Evolutionary conservation across 495 filamentous ascomycete species (phyloP).

Genomic region (Articulospora tetracladia): DNA sequence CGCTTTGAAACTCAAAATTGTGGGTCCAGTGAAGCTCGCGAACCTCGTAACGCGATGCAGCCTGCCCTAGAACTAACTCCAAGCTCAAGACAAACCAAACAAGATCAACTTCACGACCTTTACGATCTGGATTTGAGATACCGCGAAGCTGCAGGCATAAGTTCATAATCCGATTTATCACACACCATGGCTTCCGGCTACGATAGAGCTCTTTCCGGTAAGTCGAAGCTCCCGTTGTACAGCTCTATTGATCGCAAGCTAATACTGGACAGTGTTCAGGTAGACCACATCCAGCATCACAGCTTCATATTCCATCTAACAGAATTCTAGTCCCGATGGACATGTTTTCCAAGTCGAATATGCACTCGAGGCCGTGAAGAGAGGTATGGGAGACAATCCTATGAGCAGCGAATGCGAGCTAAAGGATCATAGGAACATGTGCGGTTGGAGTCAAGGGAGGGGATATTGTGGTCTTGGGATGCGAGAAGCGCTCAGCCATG

Average conservation of each 20-base stretch:
- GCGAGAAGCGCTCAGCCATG: conserved; percentile 98
- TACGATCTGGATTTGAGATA: not conserved
- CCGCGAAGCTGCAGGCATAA: conserved; percentile 6
- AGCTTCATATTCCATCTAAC: conserved; percentile 37
- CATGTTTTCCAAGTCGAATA: conserved; percentile 99
- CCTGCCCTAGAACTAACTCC: conserved; percentile 16
- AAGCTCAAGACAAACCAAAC: conserved; percentile 17
- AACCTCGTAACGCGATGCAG: conserved; percentile 24
- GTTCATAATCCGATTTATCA: not conserved
- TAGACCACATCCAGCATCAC: conserved; percentile 30
- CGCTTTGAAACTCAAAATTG: not conserved
- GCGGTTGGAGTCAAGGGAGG: conserved; percentile 95
- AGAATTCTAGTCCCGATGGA: conserved; percentile 77
- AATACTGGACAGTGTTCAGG: conserved; percentile 62
- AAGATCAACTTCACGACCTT: conserved; percentile 3
- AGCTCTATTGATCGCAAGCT: conserved; percentile 27
- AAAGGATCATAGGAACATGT: conserved; percentile 72
- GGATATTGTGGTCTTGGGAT: conserved; percentile 92
- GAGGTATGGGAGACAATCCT: conserved; percentile 56
- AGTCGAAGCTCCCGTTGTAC: conserved; percentile 28
- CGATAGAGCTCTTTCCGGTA: conserved; percentile 92
- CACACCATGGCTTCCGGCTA: conserved; percentile 76
- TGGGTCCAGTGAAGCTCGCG: conserved; percentile 8
- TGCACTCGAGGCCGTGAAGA: conserved; percentile 95
- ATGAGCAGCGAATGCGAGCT: not conserved